Evolutionary conservation across 2,329 filamentous ascomycete genomes (phyloP).

Genomic region (Sordariomycetes sp.): DNA sequence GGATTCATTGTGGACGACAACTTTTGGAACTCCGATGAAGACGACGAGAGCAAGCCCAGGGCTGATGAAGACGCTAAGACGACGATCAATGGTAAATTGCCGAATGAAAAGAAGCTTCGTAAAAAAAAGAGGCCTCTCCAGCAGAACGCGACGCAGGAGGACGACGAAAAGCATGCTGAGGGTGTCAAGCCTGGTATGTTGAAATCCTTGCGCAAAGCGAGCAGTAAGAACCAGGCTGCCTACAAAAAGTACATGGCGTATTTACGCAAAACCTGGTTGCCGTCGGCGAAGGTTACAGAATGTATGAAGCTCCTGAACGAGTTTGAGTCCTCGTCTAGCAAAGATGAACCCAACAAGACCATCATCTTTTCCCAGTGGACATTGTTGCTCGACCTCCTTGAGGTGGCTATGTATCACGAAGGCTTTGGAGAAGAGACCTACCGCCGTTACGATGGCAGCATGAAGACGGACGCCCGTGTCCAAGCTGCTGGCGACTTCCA

Average conservation of each 20-base stretch:
- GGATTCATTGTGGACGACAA: conserved; percentile 44
- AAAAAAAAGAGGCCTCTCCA: conserved; percentile 14
- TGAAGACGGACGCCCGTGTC: conserved; percentile 62
- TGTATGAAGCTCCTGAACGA: conserved; percentile 65
- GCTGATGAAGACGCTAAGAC: conserved; percentile 6
- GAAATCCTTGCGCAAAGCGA: conserved; percentile 56
- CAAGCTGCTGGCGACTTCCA: conserved; percentile 58
- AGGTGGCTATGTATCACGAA: conserved; percentile 60
- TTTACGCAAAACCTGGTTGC: conserved; percentile 59
- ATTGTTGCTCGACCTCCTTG: conserved; percentile 61
- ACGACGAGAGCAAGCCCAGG: conserved; percentile 8
- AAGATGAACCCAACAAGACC: conserved; percentile 48
- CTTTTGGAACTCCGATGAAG: conserved; percentile 15
- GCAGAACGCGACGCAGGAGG: conserved; percentile 26
- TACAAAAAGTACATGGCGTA: conserved; percentile 62
- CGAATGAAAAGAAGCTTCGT: conserved; percentile 22
- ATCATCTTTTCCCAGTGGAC: conserved; percentile 77
- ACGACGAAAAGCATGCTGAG: conserved; percentile 16
- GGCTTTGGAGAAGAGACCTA: conserved; percentile 49
- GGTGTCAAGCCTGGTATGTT: conserved; percentile 47
- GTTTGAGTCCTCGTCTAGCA: conserved; percentile 40
- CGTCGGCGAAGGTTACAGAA: conserved; percentile 75
- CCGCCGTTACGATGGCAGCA: conserved; percentile 75
- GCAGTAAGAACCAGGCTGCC: conserved; percentile 51
- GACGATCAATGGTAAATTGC: conserved; percentile 19